These are phyloP conservation scores for Alternaria conjuncta DNA, from an alignment of 2,329 filamentous ascomycete species.

Conservation along the genomic window DNA sequence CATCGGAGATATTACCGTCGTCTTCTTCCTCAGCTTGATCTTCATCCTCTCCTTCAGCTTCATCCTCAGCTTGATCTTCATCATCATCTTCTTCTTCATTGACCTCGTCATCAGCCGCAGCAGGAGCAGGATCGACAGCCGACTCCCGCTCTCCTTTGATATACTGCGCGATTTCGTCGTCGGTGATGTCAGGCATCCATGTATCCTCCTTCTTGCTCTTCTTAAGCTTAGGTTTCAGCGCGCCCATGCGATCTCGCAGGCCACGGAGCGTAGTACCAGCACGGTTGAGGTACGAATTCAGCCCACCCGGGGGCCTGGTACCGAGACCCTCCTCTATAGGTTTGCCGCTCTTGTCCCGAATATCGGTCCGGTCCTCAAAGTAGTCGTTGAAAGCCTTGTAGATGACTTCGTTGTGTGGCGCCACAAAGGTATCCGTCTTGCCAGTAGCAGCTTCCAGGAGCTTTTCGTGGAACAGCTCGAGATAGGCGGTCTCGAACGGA, in stretches of 20 bases:
- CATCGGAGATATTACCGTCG: neutral
- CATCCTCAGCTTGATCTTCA: neutral
- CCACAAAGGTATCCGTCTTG: fast-evolving
- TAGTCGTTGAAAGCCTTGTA: neutral
- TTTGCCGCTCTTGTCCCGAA: neutral
- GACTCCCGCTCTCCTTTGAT: neutral
- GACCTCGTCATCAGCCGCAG: neutral
- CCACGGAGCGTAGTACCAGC: neutral
- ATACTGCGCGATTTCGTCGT: neutral
- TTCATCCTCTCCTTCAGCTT: neutral
- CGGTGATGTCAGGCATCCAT: neutral
- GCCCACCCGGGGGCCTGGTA: neutral
- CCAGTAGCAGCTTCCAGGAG: neutral
- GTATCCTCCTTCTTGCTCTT: neutral
- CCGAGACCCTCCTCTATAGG: neutral
- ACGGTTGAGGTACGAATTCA: neutral
- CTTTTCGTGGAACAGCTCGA: neutral
- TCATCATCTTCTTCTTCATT: neutral
- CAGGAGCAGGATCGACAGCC: neutral
- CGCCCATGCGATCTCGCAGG: neutral
- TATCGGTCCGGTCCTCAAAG: neutral
- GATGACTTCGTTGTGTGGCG: neutral
- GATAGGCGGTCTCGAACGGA: neutral
- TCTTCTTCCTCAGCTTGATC: neutral
- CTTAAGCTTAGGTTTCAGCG: neutral